Evolutionary conservation across 108 stramenopile genomes (phyloP), one percentile per base, ranked within the genome.

Genomic region (Conticribra weissflogii): DNA sequence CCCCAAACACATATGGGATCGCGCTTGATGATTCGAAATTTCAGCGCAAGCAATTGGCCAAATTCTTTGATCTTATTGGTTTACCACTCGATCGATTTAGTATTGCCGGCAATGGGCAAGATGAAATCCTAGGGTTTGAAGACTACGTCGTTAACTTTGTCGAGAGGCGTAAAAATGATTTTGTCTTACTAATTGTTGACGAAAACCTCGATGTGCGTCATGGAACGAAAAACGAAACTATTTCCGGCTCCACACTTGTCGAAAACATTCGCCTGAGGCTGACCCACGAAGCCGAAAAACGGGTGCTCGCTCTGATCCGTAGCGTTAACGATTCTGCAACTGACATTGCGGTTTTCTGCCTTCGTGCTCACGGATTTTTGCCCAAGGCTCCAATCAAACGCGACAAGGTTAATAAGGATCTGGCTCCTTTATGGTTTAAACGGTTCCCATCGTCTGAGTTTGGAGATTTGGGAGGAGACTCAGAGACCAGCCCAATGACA

Each of bases 11-110:
- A 1, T 75, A 75, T 71, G 85, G 69, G 1, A 71, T 89, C 22
- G 85, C 66, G 0, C 60, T 89, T 24, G 88, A 89, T 58, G 88
- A 89, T 52, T 83, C 82, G 1, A 76, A 72, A 41, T 83, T 89
- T n/a, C 88, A 89, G 59, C 56, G 85, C 23, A 89, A 89, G 44
- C 64, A 86, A 15, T 31, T 89, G 23, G 36, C 27, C 44, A 66
- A 78, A 14, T 71, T 86, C 50, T 54, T 83, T 28, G 54, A 49
- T 7, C 23, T 63, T 52, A 72, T 73, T 46, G 85, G 88, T 3
- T 69, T 89, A 28, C 52, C 56, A 16, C 25, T 57, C 16, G 78
- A 77, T 27, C 32, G 60, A 16, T 23, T 19, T 21, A 34, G 36
- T 0, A 29, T 83, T 7, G 23, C 66, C 12, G 85, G 85, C 5